A percentile compares a stretch with the other conserved stretches of the same genome.
phyloP scores from a whole-genome alignment of 108 stramenopile genomes.

The Conticribra weissflogii region DNA sequence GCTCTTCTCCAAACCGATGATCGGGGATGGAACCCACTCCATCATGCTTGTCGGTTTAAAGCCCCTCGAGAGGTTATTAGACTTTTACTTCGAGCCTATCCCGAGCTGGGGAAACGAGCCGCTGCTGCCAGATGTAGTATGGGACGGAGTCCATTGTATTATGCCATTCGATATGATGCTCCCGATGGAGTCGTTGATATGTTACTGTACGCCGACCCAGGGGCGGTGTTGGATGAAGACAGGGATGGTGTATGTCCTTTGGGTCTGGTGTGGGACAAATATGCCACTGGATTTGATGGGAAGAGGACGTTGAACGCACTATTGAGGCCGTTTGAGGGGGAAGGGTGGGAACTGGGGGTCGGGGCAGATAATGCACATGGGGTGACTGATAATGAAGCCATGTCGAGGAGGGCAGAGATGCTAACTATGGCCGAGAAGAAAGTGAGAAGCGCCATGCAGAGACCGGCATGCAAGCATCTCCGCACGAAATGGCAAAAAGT shows the following conservation, averaged over 20 bases:
- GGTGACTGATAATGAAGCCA: constrained; percentile 4
- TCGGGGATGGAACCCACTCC: constrained; percentile 77
- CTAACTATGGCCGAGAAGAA: constrained; percentile 29
- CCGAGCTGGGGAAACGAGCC: constrained; percentile 52
- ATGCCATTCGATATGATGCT: constrained; percentile 85
- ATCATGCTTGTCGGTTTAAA: constrained; percentile 81
- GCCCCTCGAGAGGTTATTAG: constrained; percentile 65
- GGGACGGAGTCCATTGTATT: constrained; percentile 70
- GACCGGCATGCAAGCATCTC: constrained; percentile 33
- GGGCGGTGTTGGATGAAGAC: constrained; percentile 80
- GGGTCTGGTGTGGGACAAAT: constrained; percentile 76
- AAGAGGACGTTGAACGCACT: constrained; percentile 50
- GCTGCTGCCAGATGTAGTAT: constrained; percentile 53
- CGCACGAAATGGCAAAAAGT: constrained; percentile 64
- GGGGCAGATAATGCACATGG: neutral
- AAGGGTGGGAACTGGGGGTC: constrained; percentile 20
- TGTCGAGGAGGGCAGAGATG: neutral
- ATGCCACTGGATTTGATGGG: constrained; percentile 76
- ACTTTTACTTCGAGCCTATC: constrained; percentile 55
- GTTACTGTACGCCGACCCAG: constrained; percentile 64
- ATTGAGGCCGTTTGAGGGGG: constrained; percentile 37
- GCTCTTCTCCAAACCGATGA: constrained; percentile 62
- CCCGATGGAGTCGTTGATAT: constrained; percentile 77
- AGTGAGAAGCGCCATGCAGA: constrained; percentile 29
- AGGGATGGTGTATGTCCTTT: constrained; percentile 68